phyloP scores from a whole-genome alignment of 176 grass and related monocot genomes.

The Oryza australiensis region DNA sequence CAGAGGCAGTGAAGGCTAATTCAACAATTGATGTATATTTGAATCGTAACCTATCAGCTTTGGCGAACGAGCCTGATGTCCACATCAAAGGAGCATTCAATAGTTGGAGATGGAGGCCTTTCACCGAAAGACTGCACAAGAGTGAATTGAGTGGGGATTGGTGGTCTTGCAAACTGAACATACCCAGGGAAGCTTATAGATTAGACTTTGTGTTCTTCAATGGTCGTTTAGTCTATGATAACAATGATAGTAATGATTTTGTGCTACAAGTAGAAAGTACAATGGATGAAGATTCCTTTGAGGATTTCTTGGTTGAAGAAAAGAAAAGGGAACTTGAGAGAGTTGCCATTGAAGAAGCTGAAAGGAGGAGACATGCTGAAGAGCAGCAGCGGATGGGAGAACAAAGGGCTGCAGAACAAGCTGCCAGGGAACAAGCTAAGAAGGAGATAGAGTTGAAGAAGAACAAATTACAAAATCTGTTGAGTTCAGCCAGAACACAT shows the following conservation, averaged over 20 bases:
- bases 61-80: slow-evolving; percentile 67
- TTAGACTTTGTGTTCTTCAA: slow-evolving; percentile 94
- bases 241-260: slow-evolving; percentile 74
- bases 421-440: slow-evolving; percentile 62
- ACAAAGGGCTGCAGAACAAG: slow-evolving; percentile 57
- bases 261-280: slow-evolving; percentile 62
- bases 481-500: slow-evolving; percentile 36
- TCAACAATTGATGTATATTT: slow-evolving; percentile 62
- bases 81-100: slow-evolving; percentile 88
- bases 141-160: slow-evolving; percentile 66
- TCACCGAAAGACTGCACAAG: slow-evolving; percentile 79
- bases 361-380: slow-evolving; percentile 61
- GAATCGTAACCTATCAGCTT: slow-evolving; percentile 62
- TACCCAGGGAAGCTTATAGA: slow-evolving; percentile 79
- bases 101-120: slow-evolving; percentile 76
- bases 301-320: slow-evolving; percentile 73
- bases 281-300: slow-evolving; percentile 72
- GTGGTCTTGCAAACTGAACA: slow-evolving; percentile 84
- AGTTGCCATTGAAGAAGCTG: slow-evolving; percentile 65
- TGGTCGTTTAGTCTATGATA: slow-evolving; percentile 67
- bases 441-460: slow-evolving; percentile 58
- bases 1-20: slow-evolving; percentile 54
- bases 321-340: slow-evolving; percentile 66
- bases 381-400: slow-evolving; percentile 49
- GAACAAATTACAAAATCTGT: slow-evolving; percentile 40